phyloP scores from a whole-genome alignment of 75 land plant genomes.

The Gnetum montanum region DNA sequence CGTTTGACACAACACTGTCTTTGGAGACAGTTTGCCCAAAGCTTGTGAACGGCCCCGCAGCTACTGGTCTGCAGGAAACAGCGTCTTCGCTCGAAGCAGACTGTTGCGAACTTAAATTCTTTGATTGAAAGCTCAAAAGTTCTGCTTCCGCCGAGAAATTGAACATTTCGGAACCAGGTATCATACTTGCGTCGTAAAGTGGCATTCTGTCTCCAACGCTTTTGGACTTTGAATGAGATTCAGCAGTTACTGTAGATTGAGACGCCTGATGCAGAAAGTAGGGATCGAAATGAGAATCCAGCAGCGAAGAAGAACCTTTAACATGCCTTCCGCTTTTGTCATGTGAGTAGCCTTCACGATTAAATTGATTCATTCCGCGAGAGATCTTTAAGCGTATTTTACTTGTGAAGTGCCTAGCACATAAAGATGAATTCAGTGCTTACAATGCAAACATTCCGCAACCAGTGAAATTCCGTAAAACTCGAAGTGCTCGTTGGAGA shows the following conservation, averaged over 20 bases:
- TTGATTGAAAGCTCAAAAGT: neutral
- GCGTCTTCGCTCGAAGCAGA: constrained; percentile 12
- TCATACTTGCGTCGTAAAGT: constrained; percentile 10
- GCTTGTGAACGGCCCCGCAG: constrained; percentile 5
- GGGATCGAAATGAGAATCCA: too few species aligned
- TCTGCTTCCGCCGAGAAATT: constrained; percentile 10
- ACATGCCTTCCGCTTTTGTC: too few species aligned
- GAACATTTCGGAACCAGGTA: neutral
- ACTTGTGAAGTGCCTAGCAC: too few species aligned
- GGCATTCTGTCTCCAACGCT: constrained; percentile 5
- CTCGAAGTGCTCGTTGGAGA: too few species aligned
- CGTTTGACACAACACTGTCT: neutral
- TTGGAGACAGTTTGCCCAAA: constrained; percentile 7
- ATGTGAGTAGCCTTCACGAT: too few species aligned
- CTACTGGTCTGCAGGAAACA: neutral
- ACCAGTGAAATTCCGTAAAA: too few species aligned
- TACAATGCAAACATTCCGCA: too few species aligned
- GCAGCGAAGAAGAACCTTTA: too few species aligned
- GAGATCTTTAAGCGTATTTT: too few species aligned
- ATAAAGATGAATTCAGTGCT: too few species aligned
- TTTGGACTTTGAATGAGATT: neutral
- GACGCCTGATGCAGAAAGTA: constrained; percentile 8
- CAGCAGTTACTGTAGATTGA: neutral
- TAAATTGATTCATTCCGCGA: too few species aligned
- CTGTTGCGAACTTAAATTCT: constrained; percentile 2